Percentiles rank a stretch among this genome's conserved stretches.
Conservation (phyloP, 1,284 basidiomycete genomes). For the Phaffia rhodozyma region DNA sequence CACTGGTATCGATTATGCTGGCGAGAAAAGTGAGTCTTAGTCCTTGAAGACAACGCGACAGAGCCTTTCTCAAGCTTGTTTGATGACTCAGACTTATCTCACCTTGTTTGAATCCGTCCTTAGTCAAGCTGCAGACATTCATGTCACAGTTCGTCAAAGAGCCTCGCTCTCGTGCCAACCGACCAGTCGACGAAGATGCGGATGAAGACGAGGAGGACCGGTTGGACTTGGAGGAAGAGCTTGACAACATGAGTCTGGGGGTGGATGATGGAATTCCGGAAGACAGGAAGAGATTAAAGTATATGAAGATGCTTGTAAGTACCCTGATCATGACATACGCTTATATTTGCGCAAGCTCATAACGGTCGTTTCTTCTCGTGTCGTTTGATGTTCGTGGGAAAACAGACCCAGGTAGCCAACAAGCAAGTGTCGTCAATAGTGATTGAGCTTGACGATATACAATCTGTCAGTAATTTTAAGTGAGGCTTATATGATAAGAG, state of each 20-base stretch:
- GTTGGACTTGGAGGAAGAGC: conserved; percentile 46
- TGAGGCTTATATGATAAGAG: background rate
- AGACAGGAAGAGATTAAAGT: conserved; percentile 51
- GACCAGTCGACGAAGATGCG: conserved; percentile 23
- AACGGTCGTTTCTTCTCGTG: background rate
- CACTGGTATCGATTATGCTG: conserved; percentile 43
- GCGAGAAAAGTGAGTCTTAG: conserved; percentile 34
- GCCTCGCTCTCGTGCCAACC: conserved; percentile 21
- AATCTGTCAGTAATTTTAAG: conserved; percentile 24
- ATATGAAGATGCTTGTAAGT: conserved; percentile 77
- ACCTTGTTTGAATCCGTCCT: background rate
- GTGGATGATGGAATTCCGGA: conserved; percentile 38
- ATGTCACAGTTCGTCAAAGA: conserved; percentile 46
- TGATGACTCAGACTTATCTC: background rate
- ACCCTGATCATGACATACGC: conserved; percentile 23
- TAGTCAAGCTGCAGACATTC: conserved; percentile 58
- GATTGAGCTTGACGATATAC: conserved; percentile 36
- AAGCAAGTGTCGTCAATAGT: conserved; percentile 39
- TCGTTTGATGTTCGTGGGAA: conserved; percentile 14
- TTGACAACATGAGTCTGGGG: conserved; percentile 37
- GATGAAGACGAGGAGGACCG: conserved; percentile 52
- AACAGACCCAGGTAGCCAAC: conserved; percentile 80
- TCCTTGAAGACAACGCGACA: no score
- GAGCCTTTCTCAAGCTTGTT: background rate
- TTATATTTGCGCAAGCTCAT: no score